Percentiles rank a stretch among this genome's conserved stretches.
These are phyloP conservation scores for Polychytrium aggregatum DNA, from an alignment of 192 early-diverging fungal species.

Conservation along the genomic window DNA sequence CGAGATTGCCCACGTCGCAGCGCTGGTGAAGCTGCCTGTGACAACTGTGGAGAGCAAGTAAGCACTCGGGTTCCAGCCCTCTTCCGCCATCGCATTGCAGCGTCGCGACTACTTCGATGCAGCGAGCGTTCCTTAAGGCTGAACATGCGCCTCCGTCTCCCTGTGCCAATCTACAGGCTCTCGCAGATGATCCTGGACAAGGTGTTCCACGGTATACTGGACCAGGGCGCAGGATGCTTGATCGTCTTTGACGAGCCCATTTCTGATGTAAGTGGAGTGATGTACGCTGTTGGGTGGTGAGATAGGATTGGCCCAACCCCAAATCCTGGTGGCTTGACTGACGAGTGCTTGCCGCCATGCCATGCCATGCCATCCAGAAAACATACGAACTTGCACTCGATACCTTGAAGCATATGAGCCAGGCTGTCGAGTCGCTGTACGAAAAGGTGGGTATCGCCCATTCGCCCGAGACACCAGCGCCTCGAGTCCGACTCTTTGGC, in stretches of 20 bases:
- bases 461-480: no score
- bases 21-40: conserved; percentile 84
- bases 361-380: conserved; percentile 48
- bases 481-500: no score
- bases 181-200: conserved; percentile 99
- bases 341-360: no score
- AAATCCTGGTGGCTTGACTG: not conserved
- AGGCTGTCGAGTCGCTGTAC: conserved; percentile 91
- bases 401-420: conserved; percentile 92
- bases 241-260: conserved; percentile 86
- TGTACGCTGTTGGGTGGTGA: no score
- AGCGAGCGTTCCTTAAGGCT: no score
- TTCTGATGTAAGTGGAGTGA: conserved; percentile 53
- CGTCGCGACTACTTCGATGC: no score
- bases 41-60: conserved; percentile 88
- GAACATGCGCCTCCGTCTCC: not conserved
- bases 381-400: conserved; percentile 87
- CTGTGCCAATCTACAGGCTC: conserved; percentile 25
- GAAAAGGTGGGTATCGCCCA: conserved; percentile 54
- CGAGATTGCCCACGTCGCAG: conserved; percentile 90
- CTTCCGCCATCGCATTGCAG: no score
- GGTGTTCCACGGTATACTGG: conserved; percentile 87
- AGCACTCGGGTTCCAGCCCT: no score
- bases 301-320: no score
- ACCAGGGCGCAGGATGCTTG: conserved; percentile 93